Conservation (phyloP, 73 alveolate genomes). For the Symbiodinium pilosum region DNA sequence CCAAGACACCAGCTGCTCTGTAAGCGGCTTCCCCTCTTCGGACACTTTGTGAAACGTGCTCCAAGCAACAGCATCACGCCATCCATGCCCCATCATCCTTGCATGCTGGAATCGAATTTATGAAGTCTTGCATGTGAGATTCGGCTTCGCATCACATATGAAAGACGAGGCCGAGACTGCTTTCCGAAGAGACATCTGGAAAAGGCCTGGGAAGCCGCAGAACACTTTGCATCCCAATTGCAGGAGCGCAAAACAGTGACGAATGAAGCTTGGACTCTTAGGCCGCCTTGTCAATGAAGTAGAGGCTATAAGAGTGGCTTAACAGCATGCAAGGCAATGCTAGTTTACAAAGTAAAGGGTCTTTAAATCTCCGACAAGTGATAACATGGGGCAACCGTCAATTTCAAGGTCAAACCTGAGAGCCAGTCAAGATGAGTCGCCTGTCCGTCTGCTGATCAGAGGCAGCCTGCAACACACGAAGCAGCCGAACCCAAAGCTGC, state of each 20-base stretch:
- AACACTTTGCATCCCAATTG: no score
- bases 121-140: no score
- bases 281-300: no score
- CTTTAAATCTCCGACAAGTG: no score
- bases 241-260: no score
- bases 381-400: no score
- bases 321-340: no score
- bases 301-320: neutral
- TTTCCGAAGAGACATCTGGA: neutral
- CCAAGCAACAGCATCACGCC: neutral
- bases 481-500: no score
- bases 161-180: neutral
- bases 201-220: neutral
- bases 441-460: neutral
- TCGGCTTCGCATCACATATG: no score
- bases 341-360: no score
- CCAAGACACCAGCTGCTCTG: neutral
- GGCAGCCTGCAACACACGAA: neutral
- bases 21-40: neutral
- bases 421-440: neutral
- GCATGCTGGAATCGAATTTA: neutral
- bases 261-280: no score
- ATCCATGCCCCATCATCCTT: neutral
- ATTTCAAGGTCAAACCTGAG: neutral
- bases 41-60: neutral